Evolutionary conservation across 176 grass and related monocot genomes (phyloP).

Genomic region (Phoenix roebelenii): DNA sequence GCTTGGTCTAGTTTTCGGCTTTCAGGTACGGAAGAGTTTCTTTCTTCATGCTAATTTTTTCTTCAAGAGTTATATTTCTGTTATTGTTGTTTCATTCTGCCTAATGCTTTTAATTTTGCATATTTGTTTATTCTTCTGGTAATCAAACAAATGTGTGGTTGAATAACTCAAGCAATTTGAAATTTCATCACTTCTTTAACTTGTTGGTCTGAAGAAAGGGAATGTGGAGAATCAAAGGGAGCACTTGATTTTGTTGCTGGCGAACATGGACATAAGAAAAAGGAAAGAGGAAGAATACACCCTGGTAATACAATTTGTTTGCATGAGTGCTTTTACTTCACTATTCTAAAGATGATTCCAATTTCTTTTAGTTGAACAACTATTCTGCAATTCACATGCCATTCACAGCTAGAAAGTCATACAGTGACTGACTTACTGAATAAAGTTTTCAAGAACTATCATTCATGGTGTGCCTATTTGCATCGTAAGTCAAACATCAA

Average conservation of each 20-base stretch:
- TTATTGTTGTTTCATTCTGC: background rate
- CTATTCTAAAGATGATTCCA: no score
- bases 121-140: background rate
- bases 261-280: constrained; percentile 70
- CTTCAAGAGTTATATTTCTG: background rate
- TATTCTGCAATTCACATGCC: constrained; percentile 8
- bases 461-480: constrained; percentile 77
- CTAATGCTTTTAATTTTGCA: background rate
- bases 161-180: constrained; percentile 1
- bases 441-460: constrained; percentile 74
- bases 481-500: constrained; percentile 40
- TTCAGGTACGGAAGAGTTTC: constrained; percentile 55
- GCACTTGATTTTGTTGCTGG: constrained; percentile 96
- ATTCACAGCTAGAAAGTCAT: constrained; percentile 34
- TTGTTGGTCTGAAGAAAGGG: constrained; percentile 58
- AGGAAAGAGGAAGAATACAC: constrained; percentile 7
- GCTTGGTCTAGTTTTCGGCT: constrained; percentile 76
- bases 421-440: constrained; percentile 37
- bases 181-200: constrained; percentile 17
- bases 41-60: background rate
- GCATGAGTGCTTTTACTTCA: background rate
- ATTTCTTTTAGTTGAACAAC: no score
- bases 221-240: constrained; percentile 97
- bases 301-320: constrained; percentile 37
- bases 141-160: background rate